Base-by-base conservation (phyloP, 495 filamentous ascomycete species). In the Xylaria flabelliformis region DNA sequence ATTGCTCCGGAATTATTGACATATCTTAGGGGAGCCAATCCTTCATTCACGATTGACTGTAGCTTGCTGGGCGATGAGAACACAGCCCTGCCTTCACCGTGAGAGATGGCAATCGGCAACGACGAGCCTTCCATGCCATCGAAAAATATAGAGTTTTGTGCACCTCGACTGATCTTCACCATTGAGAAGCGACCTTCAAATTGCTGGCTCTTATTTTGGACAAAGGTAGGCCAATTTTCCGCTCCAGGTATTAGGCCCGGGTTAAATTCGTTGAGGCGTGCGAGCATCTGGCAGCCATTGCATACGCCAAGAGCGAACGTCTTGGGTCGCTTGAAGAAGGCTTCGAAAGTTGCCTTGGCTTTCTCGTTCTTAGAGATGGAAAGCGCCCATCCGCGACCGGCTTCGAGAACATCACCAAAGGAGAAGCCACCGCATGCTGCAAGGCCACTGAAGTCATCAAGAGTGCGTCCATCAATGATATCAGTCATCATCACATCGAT, bases 401-500 rank as follows among this genome's bases (percentile, higher is more conserved):
- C 97, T 68, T 95, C 97, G 4, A 98, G 89, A 48, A 98, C 94
- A 73, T 99, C 96, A 76, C 96, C 97, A 81, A 97, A 98, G 17
- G 94, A 97, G 88, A 99, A 99, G 68, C 96, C 97, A 74, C 96
- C 97, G 75, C 95, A 97, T 72, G 94, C 95, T 36, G 95, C 96
- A 24, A 98, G 88, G 74, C 96, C 96, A 59, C 90, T 89, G 74
- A 97, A 98, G 74, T 88, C 89, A 70, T 90, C 85, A 19, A 99
- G 90, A 1, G 93, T 94, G 34, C 90, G 88, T 32, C 90, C 91
- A 19, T 87, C 87, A 75, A 97, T 90, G 74, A 99, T 90, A 76
- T 98, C 95, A 3, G 92, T 95, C 95, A 99, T 98, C 86, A 98
- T 96, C 3, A 99, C 92, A 78, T 99, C 96, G 44, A 98, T 86